Base-by-base conservation (phyloP, 2,329 filamentous ascomycete genomes). In the Huntiella bhutanensis region DNA sequence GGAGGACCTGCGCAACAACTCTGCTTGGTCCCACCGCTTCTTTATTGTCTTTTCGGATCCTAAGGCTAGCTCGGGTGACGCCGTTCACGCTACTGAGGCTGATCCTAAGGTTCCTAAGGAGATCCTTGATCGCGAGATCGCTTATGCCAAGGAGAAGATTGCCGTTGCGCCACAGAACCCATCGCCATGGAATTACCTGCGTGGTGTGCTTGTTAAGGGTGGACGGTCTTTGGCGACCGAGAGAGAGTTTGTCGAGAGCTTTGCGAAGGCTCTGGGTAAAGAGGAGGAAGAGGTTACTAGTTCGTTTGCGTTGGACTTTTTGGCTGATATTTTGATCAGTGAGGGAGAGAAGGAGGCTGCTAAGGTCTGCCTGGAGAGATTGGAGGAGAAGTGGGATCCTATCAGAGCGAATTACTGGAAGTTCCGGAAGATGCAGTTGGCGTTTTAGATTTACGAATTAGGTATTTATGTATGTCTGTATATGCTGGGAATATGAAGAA, bases 11-110 rank as follows among this genome's bases (percentile, higher is more conserved):
- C 74, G 87, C 56, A 98, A 98, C 65, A 98, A 98, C 62, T 91
- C 82, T 39, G 91, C 88, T 12, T 98, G 91, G 91, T 92, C 88
- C 53, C 88, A 98, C 66, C 79, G 91, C 44, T 96, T 91, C 69
- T 94, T 88, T 60, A 60, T 96, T n/a, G 76, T 88, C 13, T 93
- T 95, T 53, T 71, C 73, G 59, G 66, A 71, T 67, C 79, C 69
- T 15, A 64, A 54, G 1, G 55, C 64, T 17, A 63, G 65, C 10
- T 75, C 71, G 0, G 55, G 62, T 3, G 64, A 58, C n/a, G 59
- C 60, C 5, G 45, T 50, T 12, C 64, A 64, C 22, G 66, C 71
- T 2, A 73, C 69, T 1, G 65, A 68, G 48, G 58, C 62, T 47
- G 75, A 79, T 53, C 62, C 67, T 3, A 60, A 67, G 41, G 67